These are phyloP conservation scores for Phytopythium litorale DNA, from an alignment of 352 stramenopile genomes.

Conservation along the genomic window DNA sequence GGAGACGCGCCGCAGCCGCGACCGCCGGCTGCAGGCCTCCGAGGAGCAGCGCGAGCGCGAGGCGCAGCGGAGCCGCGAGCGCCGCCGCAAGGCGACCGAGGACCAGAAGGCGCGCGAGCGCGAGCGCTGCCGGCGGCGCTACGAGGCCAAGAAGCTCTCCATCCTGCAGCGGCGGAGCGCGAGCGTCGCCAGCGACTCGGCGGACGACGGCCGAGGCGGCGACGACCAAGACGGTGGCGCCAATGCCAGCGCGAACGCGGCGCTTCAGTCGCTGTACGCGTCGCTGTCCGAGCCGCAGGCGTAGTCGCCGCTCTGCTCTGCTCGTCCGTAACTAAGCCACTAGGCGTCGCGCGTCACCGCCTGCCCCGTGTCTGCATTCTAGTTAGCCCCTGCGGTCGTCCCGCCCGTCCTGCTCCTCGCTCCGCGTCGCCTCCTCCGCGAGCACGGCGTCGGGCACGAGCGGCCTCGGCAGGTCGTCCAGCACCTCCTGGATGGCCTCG, in stretches of 20 bases:
- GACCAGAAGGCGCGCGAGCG: constrained; percentile 55
- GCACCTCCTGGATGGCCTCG: constrained; percentile 57
- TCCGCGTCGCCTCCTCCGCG: too few relatives aligned
- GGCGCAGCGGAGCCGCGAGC: constrained; percentile 46
- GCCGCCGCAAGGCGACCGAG: constrained; percentile 57
- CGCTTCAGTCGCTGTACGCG: constrained; percentile 26
- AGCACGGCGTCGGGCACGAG: not conserved
- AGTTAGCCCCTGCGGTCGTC: too few relatives aligned
- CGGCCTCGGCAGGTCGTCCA: constrained; percentile 32
- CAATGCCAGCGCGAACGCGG: constrained; percentile 8
- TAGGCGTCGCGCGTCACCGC: too few relatives aligned
- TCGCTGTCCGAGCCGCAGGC: constrained; percentile 11
- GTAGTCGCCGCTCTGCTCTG: not conserved
- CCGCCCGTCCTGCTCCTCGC: not conserved
- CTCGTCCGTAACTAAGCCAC: not conserved
- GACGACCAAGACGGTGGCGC: constrained; percentile 7
- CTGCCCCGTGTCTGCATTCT: too few relatives aligned
- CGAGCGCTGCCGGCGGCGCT: constrained; percentile 62
- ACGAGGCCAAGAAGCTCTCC: constrained; percentile 48
- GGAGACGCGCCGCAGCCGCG: constrained; percentile 53
- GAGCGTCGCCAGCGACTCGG: constrained; percentile 3
- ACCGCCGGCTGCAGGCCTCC: constrained; percentile 56
- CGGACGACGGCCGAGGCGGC: constrained; percentile 11
- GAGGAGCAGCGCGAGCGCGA: constrained; percentile 64
- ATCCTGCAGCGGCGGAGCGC: constrained; percentile 9